phyloP scores from a whole-genome alignment of 1,284 basidiomycete genomes.

The Microbotryum intermedium region DNA sequence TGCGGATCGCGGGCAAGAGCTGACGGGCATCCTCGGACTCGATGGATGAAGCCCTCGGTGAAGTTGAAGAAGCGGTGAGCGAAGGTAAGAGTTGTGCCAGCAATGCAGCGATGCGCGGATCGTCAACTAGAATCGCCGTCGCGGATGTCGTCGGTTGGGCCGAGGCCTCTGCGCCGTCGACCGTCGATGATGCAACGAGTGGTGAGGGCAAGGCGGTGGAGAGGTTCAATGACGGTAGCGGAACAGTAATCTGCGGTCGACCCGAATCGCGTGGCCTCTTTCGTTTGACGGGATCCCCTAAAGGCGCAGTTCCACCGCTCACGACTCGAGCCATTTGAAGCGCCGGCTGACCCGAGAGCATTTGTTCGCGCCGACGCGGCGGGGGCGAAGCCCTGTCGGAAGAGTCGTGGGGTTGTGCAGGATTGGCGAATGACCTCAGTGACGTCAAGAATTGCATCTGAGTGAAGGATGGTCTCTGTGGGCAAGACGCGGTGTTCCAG shows the following conservation, averaged over 20 bases:
- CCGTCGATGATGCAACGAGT: too few relatives aligned
- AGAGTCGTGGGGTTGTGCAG: conserved; percentile 12
- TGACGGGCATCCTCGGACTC: conserved; percentile 3
- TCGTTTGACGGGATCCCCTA: conserved; percentile 27
- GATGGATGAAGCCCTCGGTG: neutral
- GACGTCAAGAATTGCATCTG: conserved; percentile 27
- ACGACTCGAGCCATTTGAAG: too few relatives aligned
- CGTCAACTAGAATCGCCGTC: neutral
- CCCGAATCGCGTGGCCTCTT: conserved; percentile 10
- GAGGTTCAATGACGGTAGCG: neutral
- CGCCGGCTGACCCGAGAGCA: too few relatives aligned
- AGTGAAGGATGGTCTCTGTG: conserved; percentile 27
- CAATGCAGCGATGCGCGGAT: conserved; percentile 17
- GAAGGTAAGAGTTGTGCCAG: conserved; percentile 21
- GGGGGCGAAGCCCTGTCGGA: conserved; percentile 3
- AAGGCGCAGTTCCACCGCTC: neutral
- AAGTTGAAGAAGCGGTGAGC: neutral
- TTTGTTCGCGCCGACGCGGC: conserved; percentile 8
- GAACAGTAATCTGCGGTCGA: neutral
- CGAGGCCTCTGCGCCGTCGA: too few relatives aligned
- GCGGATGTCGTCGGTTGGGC: too few relatives aligned
- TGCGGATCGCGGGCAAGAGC: conserved; percentile 14
- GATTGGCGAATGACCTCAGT: conserved; percentile 28
- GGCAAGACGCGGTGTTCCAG: neutral
- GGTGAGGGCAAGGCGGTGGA: too few relatives aligned